These are phyloP conservation scores for Leccinum variicolor DNA, from an alignment of 768 basidiomycete genomes.

Conservation along the genomic window DNA sequence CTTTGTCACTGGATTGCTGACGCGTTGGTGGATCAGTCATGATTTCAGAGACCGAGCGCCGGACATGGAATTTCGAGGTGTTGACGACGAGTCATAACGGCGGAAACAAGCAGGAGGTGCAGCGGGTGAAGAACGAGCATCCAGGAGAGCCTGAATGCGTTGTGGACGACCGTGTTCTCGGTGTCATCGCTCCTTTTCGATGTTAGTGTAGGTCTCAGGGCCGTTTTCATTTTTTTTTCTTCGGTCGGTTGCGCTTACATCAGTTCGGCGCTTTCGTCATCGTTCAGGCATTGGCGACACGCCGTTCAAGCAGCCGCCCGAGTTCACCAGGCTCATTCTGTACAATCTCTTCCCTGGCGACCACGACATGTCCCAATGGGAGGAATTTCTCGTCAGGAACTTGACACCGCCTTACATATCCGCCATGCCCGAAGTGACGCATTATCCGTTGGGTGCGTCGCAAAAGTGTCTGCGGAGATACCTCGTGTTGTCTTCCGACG, in stretches of 20 bases:
- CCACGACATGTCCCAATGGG: constrained; percentile 60
- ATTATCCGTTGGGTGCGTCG: constrained; percentile 43
- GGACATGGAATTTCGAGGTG: constrained; percentile 57
- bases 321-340: constrained; percentile 61
- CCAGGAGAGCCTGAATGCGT: constrained; percentile 70
- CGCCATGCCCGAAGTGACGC: constrained; percentile 59
- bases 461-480: constrained; percentile 38
- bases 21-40: constrained; percentile 39
- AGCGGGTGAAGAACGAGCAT: constrained; percentile 60
- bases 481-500: constrained; percentile 65
- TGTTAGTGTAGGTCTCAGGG: constrained; percentile 44
- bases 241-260: constrained; percentile 5
- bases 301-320: constrained; percentile 71
- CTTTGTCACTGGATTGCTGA: background rate
- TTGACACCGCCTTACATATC: constrained; percentile 65
- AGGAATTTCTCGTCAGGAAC: constrained; percentile 62
- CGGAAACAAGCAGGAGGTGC: constrained; percentile 61
- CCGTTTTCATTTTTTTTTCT: background rate
- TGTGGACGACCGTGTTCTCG: constrained; percentile 64
- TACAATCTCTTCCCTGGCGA: constrained; percentile 65
- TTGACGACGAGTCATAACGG: constrained; percentile 72
- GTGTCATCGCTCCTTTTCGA: constrained; percentile 74
- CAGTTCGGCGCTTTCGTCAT: constrained; percentile 7
- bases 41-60: constrained; percentile 44
- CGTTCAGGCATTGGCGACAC: constrained; percentile 61